Base-by-base conservation (phyloP, 805 yeast species). In the Yarrowia sp. region DNA sequence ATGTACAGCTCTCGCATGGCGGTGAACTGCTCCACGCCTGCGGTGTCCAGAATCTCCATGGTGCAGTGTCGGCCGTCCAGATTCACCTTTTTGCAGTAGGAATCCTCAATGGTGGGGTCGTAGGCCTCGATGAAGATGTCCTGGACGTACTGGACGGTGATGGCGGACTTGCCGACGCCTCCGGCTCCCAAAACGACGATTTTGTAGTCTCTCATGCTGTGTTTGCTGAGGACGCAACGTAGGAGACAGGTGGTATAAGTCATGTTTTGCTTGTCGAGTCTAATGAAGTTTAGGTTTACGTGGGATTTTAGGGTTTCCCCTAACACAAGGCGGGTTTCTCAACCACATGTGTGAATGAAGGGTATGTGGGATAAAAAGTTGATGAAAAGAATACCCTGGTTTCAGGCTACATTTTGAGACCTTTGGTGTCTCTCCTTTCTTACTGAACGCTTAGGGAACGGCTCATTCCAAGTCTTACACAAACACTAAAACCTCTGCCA, bases 81-180 rank as follows among this genome's bases (percentile, higher is more conserved):
- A 71, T 88, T 92, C 66, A 91, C 85, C 69, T 90, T 92, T 73
- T 91, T 92, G 53, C 96, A 80, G 76, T 93, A 95, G 0, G 97
- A 90, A 73, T 93, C 98, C 74, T 93, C 99, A 69, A 93, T 95
- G 8, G 99, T 95, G 8, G 99, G 98, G 73, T 93, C 98, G 77
- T 93, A 93, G 41, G 91, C 83, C 72, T 93, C 98, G 65, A 90
- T 85, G 74, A 90, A 92, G 1, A 89, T 88, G 10, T 95, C 95
- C 74, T 90, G 96, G 3, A 91, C 96, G 73, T 89, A 92, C 73
- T 91, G 96, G 6, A 91, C 96, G 1, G 97, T 92, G 44, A 93
- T 79, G 43, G 96, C 92, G 28, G 98, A 90, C 72, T 93, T 93
- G 71, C 99, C 99, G 8, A 91, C 97, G 77, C 98, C 97, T 71